Percentiles rank a stretch among this genome's conserved stretches.
These are phyloP conservation scores for rapeseed (Brassica napus) DNA, from an alignment of 345 rosid genomes.

Conservation along the genomic window DNA sequence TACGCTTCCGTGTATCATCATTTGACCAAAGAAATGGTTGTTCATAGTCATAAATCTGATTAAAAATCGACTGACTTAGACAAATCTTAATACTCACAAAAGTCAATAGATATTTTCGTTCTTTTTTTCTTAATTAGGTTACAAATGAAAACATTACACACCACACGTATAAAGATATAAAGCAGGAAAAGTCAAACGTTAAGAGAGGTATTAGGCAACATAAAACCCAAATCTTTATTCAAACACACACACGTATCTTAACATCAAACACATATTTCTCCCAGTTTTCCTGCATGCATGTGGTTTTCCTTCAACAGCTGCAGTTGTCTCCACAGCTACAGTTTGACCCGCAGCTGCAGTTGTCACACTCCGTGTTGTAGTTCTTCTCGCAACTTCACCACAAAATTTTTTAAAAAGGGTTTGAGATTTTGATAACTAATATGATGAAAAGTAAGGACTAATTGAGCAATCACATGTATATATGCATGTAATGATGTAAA, in stretches of 20 bases:
- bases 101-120: slow-evolving; percentile 12
- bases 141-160: slow-evolving; percentile 17
- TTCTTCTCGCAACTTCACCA: slow-evolving; percentile 42
- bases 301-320: slow-evolving; percentile 41
- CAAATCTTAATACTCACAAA: slow-evolving; percentile 12
- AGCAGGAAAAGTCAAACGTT: slow-evolving; percentile 20
- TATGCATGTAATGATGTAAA: neutral
- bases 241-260: slow-evolving; percentile 28
- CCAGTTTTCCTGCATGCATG: neutral
- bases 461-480: neutral
- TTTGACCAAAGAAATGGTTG: neutral
- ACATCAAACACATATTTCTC: neutral
- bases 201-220: slow-evolving; percentile 28
- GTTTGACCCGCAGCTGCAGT: slow-evolving; percentile 75
- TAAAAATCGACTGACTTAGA: neutral
- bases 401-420: neutral
- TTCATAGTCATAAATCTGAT: neutral
- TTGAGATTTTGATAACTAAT: neutral
- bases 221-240: slow-evolving; percentile 25
- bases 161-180: slow-evolving; percentile 10
- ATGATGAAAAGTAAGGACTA: neutral
- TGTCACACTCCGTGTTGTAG: slow-evolving; percentile 39
- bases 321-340: slow-evolving; percentile 59
- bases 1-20: neutral
- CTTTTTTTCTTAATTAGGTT: neutral